Percentiles rank a stretch among this genome's conserved stretches.
Conservation (phyloP, 2,329 filamentous ascomycete genomes). For the Aspergillus arachidicola region DNA sequence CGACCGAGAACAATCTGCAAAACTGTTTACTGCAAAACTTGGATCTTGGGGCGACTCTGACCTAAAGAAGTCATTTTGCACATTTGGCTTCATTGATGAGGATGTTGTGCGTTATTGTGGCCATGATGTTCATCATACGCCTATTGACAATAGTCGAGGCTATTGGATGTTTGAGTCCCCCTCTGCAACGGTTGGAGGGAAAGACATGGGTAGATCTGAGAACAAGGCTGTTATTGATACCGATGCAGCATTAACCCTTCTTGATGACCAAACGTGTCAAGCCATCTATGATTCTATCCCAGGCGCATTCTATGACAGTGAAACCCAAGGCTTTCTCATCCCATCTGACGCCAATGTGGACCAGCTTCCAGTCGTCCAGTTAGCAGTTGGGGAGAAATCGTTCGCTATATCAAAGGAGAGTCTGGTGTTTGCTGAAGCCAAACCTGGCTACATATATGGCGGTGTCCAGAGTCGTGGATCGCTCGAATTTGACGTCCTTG, state of each 20-base stretch:
- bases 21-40: constrained; percentile 67
- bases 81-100: constrained; percentile 72
- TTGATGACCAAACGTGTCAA: constrained; percentile 63
- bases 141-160: constrained; percentile 64
- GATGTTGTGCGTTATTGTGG: constrained; percentile 59
- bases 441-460: constrained; percentile 61
- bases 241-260: constrained; percentile 68
- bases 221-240: constrained; percentile 74
- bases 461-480: constrained; percentile 66
- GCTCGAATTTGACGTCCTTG: constrained; percentile 64
- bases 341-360: constrained; percentile 56
- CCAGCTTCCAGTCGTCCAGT: constrained; percentile 61
- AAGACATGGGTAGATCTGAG: constrained; percentile 50
- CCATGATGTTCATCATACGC: constrained; percentile 60
- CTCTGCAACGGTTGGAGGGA: constrained; percentile 60
- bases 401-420: constrained; percentile 66
- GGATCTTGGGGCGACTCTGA: constrained; percentile 58
- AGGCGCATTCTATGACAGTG: constrained; percentile 58
- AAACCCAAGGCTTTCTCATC: constrained; percentile 66
- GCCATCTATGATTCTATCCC: constrained; percentile 67
- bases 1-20: constrained; percentile 55
- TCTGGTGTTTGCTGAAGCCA: constrained; percentile 60
- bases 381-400: constrained; percentile 64
- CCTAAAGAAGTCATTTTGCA: constrained; percentile 64
- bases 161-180: constrained; percentile 69